These are phyloP conservation scores for Pyracantha coccinea DNA, from an alignment of 331 rosid genomes.

Conservation along the genomic window DNA sequence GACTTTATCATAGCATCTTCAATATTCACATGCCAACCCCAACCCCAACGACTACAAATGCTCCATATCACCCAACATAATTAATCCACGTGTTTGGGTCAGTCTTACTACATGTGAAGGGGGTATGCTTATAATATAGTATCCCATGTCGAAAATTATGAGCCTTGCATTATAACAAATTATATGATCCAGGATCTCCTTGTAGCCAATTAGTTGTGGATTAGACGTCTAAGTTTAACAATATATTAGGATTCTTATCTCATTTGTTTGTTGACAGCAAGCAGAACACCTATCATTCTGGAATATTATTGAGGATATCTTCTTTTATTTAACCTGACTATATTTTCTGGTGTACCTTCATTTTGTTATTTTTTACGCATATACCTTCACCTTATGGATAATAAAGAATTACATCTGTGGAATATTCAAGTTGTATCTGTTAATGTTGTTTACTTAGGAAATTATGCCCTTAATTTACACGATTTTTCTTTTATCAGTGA, in stretches of 20 bases:
- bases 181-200: not conserved
- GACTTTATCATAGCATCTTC: no score
- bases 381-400: not conserved
- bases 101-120: not conserved
- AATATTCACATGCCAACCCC: not conserved
- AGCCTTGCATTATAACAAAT: not conserved
- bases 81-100: not conserved
- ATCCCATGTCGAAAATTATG: not conserved
- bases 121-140: not conserved
- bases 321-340: not conserved
- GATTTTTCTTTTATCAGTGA: slow-evolving; percentile 45
- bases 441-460: not conserved
- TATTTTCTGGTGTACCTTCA: not conserved
- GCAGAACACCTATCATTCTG: not conserved
- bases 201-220: not conserved
- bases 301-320: not conserved
- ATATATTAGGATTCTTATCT: not conserved
- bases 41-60: not conserved
- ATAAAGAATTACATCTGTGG: not conserved
- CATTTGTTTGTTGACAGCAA: not conserved
- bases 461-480: slow-evolving; percentile 8
- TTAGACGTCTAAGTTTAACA: not conserved
- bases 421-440: not conserved
- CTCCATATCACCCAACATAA: not conserved
- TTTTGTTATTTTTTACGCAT: no score